These are phyloP conservation scores for Fusarium tjaetaba DNA, from an alignment of 2,329 filamentous ascomycete species.

Conservation along the genomic window DNA sequence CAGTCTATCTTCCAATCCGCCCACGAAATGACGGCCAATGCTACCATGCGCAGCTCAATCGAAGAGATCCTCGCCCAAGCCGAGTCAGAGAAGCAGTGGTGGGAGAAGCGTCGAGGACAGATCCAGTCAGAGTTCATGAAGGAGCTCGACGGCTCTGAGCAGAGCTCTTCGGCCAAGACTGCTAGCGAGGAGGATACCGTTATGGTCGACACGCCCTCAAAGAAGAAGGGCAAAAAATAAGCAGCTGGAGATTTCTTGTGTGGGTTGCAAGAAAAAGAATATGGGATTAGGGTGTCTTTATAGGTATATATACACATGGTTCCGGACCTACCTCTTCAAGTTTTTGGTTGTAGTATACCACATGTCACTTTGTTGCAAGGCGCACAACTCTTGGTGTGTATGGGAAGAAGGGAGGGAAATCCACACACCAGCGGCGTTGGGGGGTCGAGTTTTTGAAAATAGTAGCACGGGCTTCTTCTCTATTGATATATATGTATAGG, in stretches of 20 bases:
- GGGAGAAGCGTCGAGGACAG: constrained; percentile 81
- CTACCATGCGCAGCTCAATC: constrained; percentile 76
- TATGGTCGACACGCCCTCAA: constrained; percentile 72
- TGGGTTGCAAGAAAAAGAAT: background rate
- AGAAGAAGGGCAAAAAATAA: constrained; percentile 65
- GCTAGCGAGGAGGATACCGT: constrained; percentile 64
- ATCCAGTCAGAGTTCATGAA: constrained; percentile 84
- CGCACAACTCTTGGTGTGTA: background rate
- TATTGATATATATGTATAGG: constrained; percentile 28
- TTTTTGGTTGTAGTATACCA: constrained; percentile 20
- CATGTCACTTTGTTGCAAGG: constrained; percentile 5
- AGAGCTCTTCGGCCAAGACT: constrained; percentile 53
- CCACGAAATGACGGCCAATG: constrained; percentile 93
- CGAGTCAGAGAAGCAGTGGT: constrained; percentile 85
- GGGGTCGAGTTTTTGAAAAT: constrained; percentile 25
- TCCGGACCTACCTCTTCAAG: background rate
- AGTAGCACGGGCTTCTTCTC: constrained; percentile 35
- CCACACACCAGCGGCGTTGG: constrained; percentile 29
- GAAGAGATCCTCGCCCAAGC: constrained; percentile 78
- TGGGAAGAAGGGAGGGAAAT: background rate
- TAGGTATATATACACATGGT: background rate
- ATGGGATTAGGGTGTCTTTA: background rate
- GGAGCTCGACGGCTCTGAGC: constrained; percentile 77
- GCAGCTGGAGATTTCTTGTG: background rate
- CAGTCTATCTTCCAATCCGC: constrained; percentile 96